Conservation (phyloP, 2,329 filamentous ascomycete species). For the Claviceps sp. region DNA sequence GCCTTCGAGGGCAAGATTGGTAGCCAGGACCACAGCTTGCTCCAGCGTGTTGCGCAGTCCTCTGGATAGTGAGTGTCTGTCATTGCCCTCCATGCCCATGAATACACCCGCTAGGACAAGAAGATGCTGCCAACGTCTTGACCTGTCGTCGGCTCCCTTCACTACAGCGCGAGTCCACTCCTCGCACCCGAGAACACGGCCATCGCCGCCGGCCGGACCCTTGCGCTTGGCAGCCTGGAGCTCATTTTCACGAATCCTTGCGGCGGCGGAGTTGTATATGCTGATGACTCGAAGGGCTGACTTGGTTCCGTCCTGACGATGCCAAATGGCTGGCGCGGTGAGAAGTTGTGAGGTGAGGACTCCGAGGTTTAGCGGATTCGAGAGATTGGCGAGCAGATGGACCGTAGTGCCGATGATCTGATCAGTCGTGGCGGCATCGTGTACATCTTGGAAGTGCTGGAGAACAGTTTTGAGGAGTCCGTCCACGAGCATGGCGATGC, state of each 20-base stretch:
- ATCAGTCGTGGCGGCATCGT: conserved; percentile 35
- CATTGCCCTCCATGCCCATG: conserved; percentile 57
- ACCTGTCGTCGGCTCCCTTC: conserved; percentile 43
- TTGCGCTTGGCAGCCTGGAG: conserved; percentile 22
- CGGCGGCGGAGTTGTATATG: conserved; percentile 56
- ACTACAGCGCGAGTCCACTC: conserved; percentile 44
- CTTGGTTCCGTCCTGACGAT: conserved; percentile 42
- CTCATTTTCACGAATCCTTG: conserved; percentile 37
- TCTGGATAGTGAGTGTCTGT: conserved; percentile 48
- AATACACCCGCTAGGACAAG: conserved; percentile 69
- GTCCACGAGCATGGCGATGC: conserved; percentile 46
- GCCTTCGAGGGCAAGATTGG: conserved; percentile 58
- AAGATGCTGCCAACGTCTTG: conserved; percentile 67
- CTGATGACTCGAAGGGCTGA: conserved; percentile 54
- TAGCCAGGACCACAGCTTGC: conserved; percentile 57
- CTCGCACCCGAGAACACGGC: conserved; percentile 32
- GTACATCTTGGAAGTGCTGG: conserved; percentile 41
- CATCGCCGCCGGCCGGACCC: conserved; percentile 24
- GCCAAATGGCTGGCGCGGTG: conserved; percentile 59
- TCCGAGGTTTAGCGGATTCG: conserved; percentile 62
- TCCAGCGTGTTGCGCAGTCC: conserved; percentile 56
- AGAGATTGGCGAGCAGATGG: conserved; percentile 53
- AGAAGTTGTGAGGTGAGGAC: conserved; percentile 61
- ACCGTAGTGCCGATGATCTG: conserved; percentile 53
- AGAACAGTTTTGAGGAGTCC: conserved; percentile 53